phyloP scores from a whole-genome alignment of 176 grass and related monocot species.

The Musa troglodytarum region DNA sequence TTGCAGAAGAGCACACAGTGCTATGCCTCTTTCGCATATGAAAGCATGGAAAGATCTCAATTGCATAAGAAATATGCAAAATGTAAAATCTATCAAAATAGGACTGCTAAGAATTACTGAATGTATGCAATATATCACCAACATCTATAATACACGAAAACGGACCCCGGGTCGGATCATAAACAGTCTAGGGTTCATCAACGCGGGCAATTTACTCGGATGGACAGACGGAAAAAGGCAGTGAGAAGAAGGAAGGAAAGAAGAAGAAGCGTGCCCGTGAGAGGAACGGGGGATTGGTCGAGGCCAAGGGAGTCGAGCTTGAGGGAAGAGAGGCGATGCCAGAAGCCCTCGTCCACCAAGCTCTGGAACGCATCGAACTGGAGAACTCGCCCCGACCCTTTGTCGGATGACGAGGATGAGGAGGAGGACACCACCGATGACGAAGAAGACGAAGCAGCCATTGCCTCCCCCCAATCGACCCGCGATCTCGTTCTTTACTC shows the following conservation, averaged over 20 bases:
- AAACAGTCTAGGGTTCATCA: background rate
- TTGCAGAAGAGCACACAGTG: no score
- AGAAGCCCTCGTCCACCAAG: conserved; percentile 30
- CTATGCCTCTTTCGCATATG: no score
- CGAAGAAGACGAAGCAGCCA: conserved; percentile 10
- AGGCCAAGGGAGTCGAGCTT: conserved; percentile 81
- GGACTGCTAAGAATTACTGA: no score
- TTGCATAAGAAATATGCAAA: no score
- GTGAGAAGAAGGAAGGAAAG: background rate
- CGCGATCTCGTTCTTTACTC: no score
- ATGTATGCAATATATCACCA: background rate
- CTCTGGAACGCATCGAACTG: conserved; percentile 28
- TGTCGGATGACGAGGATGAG: background rate
- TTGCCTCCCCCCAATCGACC: background rate
- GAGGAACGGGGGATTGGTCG: conserved; percentile 58
- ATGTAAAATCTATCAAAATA: no score
- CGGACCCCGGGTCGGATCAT: background rate
- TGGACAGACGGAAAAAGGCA: background rate
- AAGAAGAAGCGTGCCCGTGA: conserved; percentile 33
- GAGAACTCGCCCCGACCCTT: conserved; percentile 7
- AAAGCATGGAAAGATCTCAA: no score
- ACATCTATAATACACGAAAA: background rate
- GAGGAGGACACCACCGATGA: background rate
- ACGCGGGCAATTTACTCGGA: background rate
- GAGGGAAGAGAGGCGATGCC: conserved; percentile 46